Conservation (phyloP, 176 grass and related monocot genomes). For the Typha latifolia region DNA sequence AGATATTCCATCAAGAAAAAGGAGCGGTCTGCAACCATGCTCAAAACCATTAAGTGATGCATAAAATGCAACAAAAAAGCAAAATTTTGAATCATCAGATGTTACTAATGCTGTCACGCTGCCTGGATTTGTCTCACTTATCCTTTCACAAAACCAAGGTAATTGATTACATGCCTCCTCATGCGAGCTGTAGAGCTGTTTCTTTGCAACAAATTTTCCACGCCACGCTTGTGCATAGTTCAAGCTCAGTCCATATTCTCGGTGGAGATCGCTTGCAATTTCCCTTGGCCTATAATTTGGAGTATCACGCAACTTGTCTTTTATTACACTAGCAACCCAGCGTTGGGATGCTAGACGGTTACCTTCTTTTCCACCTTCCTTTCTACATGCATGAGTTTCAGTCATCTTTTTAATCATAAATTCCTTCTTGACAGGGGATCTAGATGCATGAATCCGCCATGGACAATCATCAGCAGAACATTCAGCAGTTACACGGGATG, state of each 20-base stretch:
- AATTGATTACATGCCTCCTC: slow-evolving; percentile 77
- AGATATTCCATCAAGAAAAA: slow-evolving; percentile 77
- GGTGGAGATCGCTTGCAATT: slow-evolving; percentile 80
- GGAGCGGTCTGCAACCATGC: slow-evolving; percentile 74
- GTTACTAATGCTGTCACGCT: slow-evolving; percentile 62
- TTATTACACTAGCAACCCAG: slow-evolving; percentile 98
- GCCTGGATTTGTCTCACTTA: slow-evolving; percentile 76
- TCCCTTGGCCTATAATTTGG: slow-evolving; percentile 86
- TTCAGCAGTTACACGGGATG: slow-evolving; percentile 71
- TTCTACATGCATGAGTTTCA: slow-evolving; percentile 75
- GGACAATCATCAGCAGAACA: slow-evolving; percentile 73
- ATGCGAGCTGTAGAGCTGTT: slow-evolving; percentile 69
- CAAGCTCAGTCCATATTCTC: slow-evolving; percentile 70
- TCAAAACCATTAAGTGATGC: slow-evolving; percentile 87
- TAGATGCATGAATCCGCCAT: slow-evolving; percentile 91
- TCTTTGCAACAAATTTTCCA: slow-evolving; percentile 85
- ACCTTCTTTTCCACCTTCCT: slow-evolving; percentile 62
- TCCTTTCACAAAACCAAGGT: slow-evolving; percentile 84
- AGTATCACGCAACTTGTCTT: slow-evolving; percentile 79
- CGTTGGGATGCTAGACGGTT: slow-evolving; percentile 70
- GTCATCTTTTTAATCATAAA: slow-evolving; percentile 95
- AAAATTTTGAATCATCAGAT: slow-evolving; percentile 71
- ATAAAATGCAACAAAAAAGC: slow-evolving; percentile 79
- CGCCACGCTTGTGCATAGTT: slow-evolving; percentile 98
- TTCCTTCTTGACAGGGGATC: slow-evolving; percentile 51